Evolutionary conservation across 2,329 filamentous ascomycete genomes (phyloP).

Genomic region (Botrytis fragariae): DNA sequence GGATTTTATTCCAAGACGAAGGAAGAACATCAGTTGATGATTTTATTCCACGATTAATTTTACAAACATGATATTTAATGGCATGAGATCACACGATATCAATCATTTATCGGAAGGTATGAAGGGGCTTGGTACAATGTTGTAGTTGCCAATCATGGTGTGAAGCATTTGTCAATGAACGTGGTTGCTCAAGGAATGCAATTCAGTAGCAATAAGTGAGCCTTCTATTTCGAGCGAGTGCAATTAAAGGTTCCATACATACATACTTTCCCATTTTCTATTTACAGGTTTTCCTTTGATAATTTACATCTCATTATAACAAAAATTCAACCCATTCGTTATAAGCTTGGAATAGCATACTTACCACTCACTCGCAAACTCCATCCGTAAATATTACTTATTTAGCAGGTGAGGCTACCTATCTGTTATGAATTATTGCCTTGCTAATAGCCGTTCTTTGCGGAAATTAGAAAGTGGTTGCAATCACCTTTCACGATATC

Average conservation of each 20-base stretch:
- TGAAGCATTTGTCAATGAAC: too few species aligned
- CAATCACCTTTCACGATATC: too few species aligned
- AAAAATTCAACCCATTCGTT: background rate
- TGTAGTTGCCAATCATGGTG: background rate
- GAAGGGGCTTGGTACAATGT: background rate
- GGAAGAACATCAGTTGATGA: too few species aligned
- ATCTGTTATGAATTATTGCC: too few species aligned
- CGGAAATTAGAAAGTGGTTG: too few species aligned
- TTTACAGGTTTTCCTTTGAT: background rate
- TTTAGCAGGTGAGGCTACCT: too few species aligned
- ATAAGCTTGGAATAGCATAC: background rate
- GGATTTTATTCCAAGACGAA: too few species aligned
- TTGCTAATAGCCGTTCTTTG: too few species aligned
- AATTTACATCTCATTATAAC: background rate
- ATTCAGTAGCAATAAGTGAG: too few species aligned
- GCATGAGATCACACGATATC: background rate
- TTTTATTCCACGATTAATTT: background rate
- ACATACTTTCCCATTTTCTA: background rate
- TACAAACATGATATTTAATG: background rate
- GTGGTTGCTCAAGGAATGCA: background rate
- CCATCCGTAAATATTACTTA: too few species aligned
- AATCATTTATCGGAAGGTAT: background rate
- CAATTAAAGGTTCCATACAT: too few species aligned
- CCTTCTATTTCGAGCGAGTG: background rate
- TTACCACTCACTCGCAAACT: background rate